phyloP scores from a whole-genome alignment of 2,329 filamentous ascomycete genomes.

The Bipolaris victoriae region DNA sequence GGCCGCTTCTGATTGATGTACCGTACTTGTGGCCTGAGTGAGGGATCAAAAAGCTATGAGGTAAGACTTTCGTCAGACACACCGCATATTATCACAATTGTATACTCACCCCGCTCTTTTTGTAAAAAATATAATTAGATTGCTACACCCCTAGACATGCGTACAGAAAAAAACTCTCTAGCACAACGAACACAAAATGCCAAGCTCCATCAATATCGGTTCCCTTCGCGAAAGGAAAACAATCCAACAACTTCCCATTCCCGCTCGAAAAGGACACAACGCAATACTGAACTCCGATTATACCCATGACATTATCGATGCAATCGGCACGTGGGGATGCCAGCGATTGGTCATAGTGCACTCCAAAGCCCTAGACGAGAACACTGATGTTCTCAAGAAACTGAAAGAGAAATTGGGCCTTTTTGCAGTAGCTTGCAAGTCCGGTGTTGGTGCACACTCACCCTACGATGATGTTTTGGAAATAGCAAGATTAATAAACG shows the following conservation, averaged over 20 bases:
- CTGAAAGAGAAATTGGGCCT: conserved; percentile 25
- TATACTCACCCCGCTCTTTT: background rate
- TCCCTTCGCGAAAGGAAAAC: conserved; percentile 16
- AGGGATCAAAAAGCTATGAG: conserved; percentile 6
- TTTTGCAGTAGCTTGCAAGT: conserved; percentile 25
- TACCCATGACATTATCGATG: conserved; percentile 22
- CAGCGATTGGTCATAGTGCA: conserved; percentile 27
- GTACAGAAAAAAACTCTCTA: background rate
- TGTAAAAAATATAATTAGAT: background rate
- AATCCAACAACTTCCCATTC: conserved; percentile 28
- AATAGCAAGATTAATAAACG: conserved; percentile 23
- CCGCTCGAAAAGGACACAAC: conserved; percentile 23
- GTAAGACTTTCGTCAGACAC: conserved; percentile 17
- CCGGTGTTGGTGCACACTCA: conserved; percentile 30
- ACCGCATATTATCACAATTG: background rate
- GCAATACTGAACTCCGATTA: conserved; percentile 26
- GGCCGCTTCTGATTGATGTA: background rate
- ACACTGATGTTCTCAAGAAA: conserved; percentile 22
- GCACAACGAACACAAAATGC: conserved; percentile 5
- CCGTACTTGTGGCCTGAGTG: conserved; percentile 9
- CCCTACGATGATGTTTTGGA: conserved; percentile 33
- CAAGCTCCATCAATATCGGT: conserved; percentile 2
- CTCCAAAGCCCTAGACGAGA: conserved; percentile 27
- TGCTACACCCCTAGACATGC: background rate
- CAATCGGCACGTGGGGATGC: conserved; percentile 26